Conservation (phyloP, 2,329 filamentous ascomycete genomes). For the Drechslerella coelobrocha region DNA sequence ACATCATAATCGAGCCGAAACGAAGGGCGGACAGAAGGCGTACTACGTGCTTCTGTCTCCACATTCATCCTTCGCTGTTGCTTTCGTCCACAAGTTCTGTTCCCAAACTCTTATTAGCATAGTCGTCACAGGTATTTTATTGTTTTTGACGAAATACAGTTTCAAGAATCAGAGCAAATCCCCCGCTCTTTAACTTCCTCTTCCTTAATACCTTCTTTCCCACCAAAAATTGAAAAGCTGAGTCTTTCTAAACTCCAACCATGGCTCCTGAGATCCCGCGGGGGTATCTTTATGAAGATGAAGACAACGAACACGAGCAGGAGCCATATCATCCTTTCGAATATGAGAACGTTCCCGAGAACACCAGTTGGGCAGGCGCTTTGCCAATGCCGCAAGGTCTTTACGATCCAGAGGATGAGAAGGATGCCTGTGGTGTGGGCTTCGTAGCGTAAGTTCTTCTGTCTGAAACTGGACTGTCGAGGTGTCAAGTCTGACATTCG, state of each 20-base stretch:
- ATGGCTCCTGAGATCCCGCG: slow-evolving; percentile 39
- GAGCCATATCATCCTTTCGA: slow-evolving; percentile 73
- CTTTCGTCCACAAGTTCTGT: background rate
- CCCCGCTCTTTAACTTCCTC: slow-evolving; percentile 49
- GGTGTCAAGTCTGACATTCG: slow-evolving; percentile 43
- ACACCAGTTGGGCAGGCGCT: slow-evolving; percentile 93
- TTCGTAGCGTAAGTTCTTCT: slow-evolving; percentile 83
- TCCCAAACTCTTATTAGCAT: background rate
- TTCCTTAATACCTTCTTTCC: slow-evolving; percentile 42
- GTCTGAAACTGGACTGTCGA: background rate
- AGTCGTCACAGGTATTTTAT: slow-evolving; percentile 21
- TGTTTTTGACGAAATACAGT: slow-evolving; percentile 52
- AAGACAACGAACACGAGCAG: slow-evolving; percentile 62
- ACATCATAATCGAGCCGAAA: background rate
- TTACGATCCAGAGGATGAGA: slow-evolving; percentile 94
- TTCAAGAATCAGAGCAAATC: slow-evolving; percentile 53
- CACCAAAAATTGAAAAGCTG: slow-evolving; percentile 1
- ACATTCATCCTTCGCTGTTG: background rate
- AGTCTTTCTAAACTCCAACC: slow-evolving; percentile 15
- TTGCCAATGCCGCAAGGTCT: slow-evolving; percentile 98
- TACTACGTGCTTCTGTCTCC: background rate
- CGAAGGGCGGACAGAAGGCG: background rate
- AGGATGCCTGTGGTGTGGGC: slow-evolving; percentile 99
- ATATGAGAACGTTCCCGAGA: slow-evolving; percentile 78
- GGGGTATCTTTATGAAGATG: slow-evolving; percentile 38